Evolutionary conservation across 495 filamentous ascomycete genomes (phyloP), one percentile per base, ranked within the genome.

Genomic region (Gamarada debralockiae): DNA sequence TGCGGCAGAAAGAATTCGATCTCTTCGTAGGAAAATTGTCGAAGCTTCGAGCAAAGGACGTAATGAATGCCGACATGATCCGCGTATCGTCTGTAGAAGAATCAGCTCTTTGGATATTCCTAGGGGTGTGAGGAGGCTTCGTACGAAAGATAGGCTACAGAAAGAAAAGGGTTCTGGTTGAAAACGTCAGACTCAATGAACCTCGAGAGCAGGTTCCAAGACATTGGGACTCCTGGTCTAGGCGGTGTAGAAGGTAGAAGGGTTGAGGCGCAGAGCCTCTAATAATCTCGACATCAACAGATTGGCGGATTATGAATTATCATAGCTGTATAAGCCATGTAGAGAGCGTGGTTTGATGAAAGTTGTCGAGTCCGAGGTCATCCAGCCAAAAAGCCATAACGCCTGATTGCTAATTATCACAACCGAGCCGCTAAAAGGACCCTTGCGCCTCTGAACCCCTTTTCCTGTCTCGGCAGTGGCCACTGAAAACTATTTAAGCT

Each of bases 1-100:
- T 87, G 86, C 40, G 86, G 86, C 17, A 90, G 77, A 70, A 89
- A 89, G 79, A 90, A 90, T 67, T 90, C 86, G 65, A 90, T 87
- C 70, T 90, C 85, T 69, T 86, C 83, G 70, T 89, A 89, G 56
- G 79, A 80, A 67, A 90, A 90, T 67, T 86, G 82, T 60, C 86
- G 85, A 44, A 90, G 78, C 74, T 90, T 90, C 56, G 77, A 81
- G 74, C 86, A 89, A 33, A 90, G 75, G 37, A 89, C 83, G 68
- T 88, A 86, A 71, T 88, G 85, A 55, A 90, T 87, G 36, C 86
- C 86, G 65, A 90, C 83, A 73, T 90, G 83, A 61, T 88, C 82
- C 58, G 86, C 86, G 75, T 90, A 90, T 52, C 86, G 86, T 52
- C 85, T 89, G 65, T 43, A 59, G 20, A 29, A n/a, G 18, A 3